Evolutionary conservation across 2,329 filamentous ascomycete species (phyloP).

Genomic region (Hypoxylon sp.): DNA sequence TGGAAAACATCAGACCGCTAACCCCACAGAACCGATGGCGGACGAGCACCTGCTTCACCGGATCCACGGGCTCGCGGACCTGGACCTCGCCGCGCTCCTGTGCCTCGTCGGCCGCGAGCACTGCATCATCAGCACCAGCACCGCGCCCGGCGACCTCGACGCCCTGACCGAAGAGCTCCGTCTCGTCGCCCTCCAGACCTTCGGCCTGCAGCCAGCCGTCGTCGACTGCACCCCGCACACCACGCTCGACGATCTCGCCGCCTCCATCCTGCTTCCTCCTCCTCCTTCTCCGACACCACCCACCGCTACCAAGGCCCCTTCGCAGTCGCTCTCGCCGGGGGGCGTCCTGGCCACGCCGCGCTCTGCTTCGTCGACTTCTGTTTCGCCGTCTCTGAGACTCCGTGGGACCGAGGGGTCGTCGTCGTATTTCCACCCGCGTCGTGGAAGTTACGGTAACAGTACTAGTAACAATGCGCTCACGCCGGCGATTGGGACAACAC

Average conservation of each 20-base stretch:
- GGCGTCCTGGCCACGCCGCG: slow-evolving; percentile 12
- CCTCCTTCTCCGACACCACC: slow-evolving; percentile 43
- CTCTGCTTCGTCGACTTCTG: slow-evolving; percentile 19
- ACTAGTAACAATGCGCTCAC: background rate
- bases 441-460: slow-evolving; percentile 3
- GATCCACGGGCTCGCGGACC: slow-evolving; percentile 83
- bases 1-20: slow-evolving; percentile 31
- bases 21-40: slow-evolving; percentile 62
- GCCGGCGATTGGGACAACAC: slow-evolving; percentile 1
- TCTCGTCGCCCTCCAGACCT: slow-evolving; percentile 76
- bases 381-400: slow-evolving; percentile 25
- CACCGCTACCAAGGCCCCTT: slow-evolving; percentile 17
- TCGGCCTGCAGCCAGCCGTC: slow-evolving; percentile 76
- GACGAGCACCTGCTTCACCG: slow-evolving; percentile 72
- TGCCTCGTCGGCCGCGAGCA: slow-evolving; percentile 86
- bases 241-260: slow-evolving; percentile 83
- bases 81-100: slow-evolving; percentile 87
- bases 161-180: slow-evolving; percentile 79
- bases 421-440: slow-evolving; percentile 13
- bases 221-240: slow-evolving; percentile 79
- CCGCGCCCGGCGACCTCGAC: slow-evolving; percentile 70
- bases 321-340: slow-evolving; percentile 12
- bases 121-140: slow-evolving; percentile 88
- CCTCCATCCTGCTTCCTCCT: slow-evolving; percentile 69
- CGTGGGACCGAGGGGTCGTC: slow-evolving; percentile 28